These are phyloP conservation scores for Annulohypoxylon stygium DNA, from an alignment of 495 filamentous ascomycete species.

Conservation along the genomic window DNA sequence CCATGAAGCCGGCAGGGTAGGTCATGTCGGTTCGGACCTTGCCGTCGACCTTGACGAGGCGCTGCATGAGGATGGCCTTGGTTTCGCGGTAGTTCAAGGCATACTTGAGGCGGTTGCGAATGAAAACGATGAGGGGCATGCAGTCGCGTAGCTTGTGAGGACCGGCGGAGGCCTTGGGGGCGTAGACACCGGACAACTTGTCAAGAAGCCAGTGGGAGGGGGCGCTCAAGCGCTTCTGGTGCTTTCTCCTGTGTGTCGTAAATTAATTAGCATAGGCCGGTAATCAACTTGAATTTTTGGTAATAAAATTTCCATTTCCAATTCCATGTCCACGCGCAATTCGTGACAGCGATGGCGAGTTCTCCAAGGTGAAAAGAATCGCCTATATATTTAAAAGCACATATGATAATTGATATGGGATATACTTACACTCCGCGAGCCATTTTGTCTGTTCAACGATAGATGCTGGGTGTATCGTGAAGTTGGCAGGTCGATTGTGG, in stretches of 20 bases:
- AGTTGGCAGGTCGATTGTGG: conserved; percentile 42
- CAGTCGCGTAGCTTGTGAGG: conserved; percentile 99
- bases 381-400: not conserved
- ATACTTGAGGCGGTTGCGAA: conserved; percentile 99
- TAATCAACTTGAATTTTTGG: not conserved
- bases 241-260: conserved; percentile 83
- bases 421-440: conserved; percentile 65
- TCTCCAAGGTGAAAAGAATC: not conserved
- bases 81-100: conserved; percentile 97
- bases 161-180: conserved; percentile 94
- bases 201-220: conserved; percentile 99
- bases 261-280: conserved; percentile 23
- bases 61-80: conserved; percentile 99
- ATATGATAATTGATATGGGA: not conserved
- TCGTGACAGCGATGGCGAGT: conserved; percentile 3
- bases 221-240: conserved; percentile 99
- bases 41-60: conserved; percentile 98
- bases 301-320: not conserved
- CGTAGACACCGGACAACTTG: conserved; percentile 98
- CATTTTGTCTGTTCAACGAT: conserved; percentile 58
- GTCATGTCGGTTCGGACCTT: conserved; percentile 99
- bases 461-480: conserved; percentile 37
- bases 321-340: conserved; percentile 5
- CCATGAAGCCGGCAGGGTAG: conserved; percentile 99
- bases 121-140: conserved; percentile 98